Base-by-base conservation (phyloP, 768 basidiomycete species). In the Russula earlei region DNA sequence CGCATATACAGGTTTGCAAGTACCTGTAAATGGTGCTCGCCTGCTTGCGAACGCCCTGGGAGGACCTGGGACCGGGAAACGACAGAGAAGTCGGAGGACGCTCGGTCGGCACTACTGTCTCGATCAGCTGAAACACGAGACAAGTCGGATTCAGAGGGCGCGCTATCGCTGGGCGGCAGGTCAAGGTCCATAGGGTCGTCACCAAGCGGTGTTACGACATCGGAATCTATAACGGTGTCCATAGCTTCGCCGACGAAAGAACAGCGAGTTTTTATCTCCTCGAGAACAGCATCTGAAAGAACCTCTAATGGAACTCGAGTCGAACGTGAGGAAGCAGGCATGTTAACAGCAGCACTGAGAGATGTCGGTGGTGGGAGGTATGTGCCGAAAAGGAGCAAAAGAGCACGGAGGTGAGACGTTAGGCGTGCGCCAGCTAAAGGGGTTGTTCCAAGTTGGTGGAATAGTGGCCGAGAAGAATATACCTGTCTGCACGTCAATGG, bases 191-290 rank as follows among this genome's bases (percentile, higher is more conserved):
- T 67, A 47, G 75, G 71, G 10, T 70, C 72, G 24, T 66, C 66
- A 15, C 72, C 65, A 62, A 37, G 5, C 24, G 55, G 49, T 19
- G 59, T 53, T 31, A 54, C 25, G 37, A 49, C 33, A 27, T 67
- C 65, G 12, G 55, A 49, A 46, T 60, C 58, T 19, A 64, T 55
- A 7, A 67, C 63, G 9, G 66, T 58, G 46, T 78, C 79, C 37
- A 89, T 72, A 1, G 75, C 67, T 4, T 78, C 75, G 25, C 88
- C 84, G 24, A 97, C 94, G 63, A 96, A 93, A 67, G 90, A 94
- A 54, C 83, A 86, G 3, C 92, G 82, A 2, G 86, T 87, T 69
- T 96, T 90, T 57, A 97, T 84, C 62, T 93, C 86, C 68, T 97
- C 92, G 15, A 96, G 69, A n/a, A 94, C 74, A 2, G 75, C 70